These are phyloP conservation scores for Fusarium heterosporum DNA, from an alignment of 2,329 filamentous ascomycete species.

Conservation along the genomic window DNA sequence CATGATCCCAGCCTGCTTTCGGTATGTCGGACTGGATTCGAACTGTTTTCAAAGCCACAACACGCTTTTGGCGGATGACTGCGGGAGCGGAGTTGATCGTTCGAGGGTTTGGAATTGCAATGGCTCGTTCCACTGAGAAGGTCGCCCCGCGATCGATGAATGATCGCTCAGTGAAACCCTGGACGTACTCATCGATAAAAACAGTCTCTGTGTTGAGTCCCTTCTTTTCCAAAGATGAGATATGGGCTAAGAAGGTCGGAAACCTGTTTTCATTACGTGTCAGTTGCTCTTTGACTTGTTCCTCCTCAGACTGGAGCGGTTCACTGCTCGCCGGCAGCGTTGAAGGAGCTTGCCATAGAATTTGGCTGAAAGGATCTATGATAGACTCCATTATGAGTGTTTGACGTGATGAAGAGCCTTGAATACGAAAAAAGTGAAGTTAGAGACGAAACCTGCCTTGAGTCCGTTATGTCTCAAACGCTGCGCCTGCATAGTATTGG, in stretches of 20 bases:
- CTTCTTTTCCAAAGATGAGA: neutral
- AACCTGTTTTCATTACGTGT: neutral
- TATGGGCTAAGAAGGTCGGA: neutral
- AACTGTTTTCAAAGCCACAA: neutral
- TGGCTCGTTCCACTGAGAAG: neutral
- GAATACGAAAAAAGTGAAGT: too few relatives aligned
- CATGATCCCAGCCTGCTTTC: conserved; percentile 9
- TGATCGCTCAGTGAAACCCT: neutral
- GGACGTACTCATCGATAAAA: neutral
- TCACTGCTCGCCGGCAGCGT: too few relatives aligned
- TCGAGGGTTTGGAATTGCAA: neutral
- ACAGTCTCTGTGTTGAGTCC: neutral
- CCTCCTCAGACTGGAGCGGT: accelerated
- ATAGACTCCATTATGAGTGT: neutral
- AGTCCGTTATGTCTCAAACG: neutral
- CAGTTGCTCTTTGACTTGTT: neutral
- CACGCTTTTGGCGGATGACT: neutral
- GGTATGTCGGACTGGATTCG: neutral
- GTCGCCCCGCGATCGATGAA: conserved; percentile 7
- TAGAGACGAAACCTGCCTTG: neutral
- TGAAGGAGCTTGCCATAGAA: neutral
- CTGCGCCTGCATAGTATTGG: neutral
- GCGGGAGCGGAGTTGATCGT: accelerated
- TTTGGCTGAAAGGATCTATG: neutral
- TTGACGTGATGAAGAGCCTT: too few relatives aligned